Evolutionary conservation across 1,139 yeast genomes (phyloP), one percentile per base, ranked within the genome.

Genomic region (Hyphopichia wangnamkhiaoensis): DNA sequence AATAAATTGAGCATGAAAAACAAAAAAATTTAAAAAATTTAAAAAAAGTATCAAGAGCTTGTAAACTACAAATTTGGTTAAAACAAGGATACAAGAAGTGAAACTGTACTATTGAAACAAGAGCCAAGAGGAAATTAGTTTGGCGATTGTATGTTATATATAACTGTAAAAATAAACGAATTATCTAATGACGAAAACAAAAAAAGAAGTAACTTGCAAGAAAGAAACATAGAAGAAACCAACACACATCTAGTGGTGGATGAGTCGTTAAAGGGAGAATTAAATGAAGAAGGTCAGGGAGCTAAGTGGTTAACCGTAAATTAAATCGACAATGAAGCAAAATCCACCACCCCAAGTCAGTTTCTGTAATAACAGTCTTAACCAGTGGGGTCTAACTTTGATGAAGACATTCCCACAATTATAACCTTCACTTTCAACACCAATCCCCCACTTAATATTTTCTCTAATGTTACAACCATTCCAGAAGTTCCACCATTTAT

Each of bases 401-500:
- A 74, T 68, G 45, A 84, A 79, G 12, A 82, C 48, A 43, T 78
- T 72, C 2, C 90, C 91, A 57, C 85, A 80, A 48, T 77, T 78
- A 55, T 73, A 73, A 3, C 91, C 91, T 53, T 90, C 96, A 44
- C 85, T 80, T 54, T 91, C 97, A 16, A 88, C 79, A 0, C 97
- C 98, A 48, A 85, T 80, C 0, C 97, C 98, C 74, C 86, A 79
- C 45, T 85, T 80, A 37, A 86, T 79, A 49, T 81, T 80, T 38
- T 78, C 72, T 40, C 96, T 68, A 3, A 91, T 80, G 15, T 84
- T 84, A 61, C 98, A 93, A 1, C 89, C 84, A 38, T 78, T 75
- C 80, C 83, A 74, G 49, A 80, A 71, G 58, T 84, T 83, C 86
- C 89, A 84, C 96, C 96, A 88, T 59, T 89, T 90, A 43, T 80